Base-by-base conservation (phyloP, 106 monocot genomes). In the Platanthera guangdongensis region DNA sequence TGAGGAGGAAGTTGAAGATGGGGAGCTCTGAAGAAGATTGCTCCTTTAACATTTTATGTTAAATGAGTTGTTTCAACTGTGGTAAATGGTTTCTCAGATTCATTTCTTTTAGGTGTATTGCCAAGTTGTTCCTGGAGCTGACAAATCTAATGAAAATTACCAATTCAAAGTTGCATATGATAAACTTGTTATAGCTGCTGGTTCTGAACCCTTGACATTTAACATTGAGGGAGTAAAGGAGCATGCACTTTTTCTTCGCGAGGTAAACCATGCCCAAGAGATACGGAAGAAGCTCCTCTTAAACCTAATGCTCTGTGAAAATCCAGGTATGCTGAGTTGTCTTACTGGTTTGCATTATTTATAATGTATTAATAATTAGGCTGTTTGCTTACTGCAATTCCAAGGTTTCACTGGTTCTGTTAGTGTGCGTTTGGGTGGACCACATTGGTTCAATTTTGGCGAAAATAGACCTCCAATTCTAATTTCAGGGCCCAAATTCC, bases 271-370 rank as follows among this genome's bases (percentile, higher is more conserved):
- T 76, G 90, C 90, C 9, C 90, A 90, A 73, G 85, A 85, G 74
- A 90, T 87, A 14, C 73, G 87, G 59, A 80, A 72, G 79, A 90
- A 85, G 78, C 83, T 90, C 54, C 81, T 90, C 14, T 65, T 75
- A 51, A 90, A 90, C n/a, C 81, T 90, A 21, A 90, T 90, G 90
- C 82, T 90, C 62, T 87, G 87, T 60, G 87, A 90, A 72, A 81
- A 77, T 71, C 90, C 90, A 11, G 90, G 90, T 90, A 82, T 1
- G 50, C 16, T 51, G 39, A 3, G 39, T 39, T 39, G 39, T 39
- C 39, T 39, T 39, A 39, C 39, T 39, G 39, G 39, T 39, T 39
- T 39, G 39, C 39, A 39, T 39, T 39, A 39, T 39, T 1, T 39
- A 39, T 39, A 39, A 39, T 39, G 39, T 39, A 39, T 39, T 39